phyloP scores from a whole-genome alignment of 75 land plant genomes.

The Larix kaempferi region DNA sequence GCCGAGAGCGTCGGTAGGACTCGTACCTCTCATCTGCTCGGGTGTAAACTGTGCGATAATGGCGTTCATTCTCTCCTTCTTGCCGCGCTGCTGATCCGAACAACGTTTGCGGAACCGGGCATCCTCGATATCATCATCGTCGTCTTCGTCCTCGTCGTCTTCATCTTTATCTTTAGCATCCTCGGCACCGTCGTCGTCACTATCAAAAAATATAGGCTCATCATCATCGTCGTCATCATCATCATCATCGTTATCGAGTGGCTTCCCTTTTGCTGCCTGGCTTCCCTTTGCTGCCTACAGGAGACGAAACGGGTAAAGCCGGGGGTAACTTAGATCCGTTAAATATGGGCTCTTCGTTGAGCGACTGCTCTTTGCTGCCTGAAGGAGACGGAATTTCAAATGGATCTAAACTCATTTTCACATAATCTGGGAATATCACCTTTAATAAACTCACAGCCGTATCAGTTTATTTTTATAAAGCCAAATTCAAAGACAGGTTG shows the following conservation, averaged over 20 bases:
- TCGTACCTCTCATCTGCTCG: constrained; percentile 97
- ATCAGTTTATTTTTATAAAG: no score
- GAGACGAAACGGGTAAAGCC: no score
- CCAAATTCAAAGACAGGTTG: no score
- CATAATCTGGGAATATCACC: no score
- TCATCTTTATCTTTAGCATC: background rate
- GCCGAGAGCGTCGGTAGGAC: constrained; percentile 85
- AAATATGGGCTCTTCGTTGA: no score
- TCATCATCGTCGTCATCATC: background rate
- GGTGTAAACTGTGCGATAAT: constrained; percentile 83
- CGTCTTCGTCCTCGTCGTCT: background rate
- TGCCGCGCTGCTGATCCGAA: background rate
- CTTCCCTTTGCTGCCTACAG: no score
- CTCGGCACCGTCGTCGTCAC: background rate
- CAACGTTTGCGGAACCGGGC: background rate
- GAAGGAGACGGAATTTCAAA: no score
- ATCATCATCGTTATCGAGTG: background rate
- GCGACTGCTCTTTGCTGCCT: no score
- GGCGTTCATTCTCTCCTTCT: constrained; percentile 27
- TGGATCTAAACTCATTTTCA: no score
- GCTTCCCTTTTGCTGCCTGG: no score
- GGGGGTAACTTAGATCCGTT: no score
- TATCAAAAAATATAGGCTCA: background rate
- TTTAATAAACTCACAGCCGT: no score
- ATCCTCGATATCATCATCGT: background rate